These are phyloP conservation scores for Dysphania ambrosioides DNA, from an alignment of 148 eudicot species.

Conservation along the genomic window DNA sequence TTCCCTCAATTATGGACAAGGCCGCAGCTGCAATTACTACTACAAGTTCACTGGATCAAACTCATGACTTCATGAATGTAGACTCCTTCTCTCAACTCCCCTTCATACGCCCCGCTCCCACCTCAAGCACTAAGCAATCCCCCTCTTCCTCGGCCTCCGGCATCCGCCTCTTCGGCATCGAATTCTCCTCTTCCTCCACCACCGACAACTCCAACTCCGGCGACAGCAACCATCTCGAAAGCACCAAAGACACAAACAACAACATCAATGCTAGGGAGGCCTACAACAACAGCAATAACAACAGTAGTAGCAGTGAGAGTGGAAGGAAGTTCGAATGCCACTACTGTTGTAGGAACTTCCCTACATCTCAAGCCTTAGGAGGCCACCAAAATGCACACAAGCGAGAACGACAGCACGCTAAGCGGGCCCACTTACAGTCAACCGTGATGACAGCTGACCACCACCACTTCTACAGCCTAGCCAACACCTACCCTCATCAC, in stretches of 20 bases:
- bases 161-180: conserved; percentile 77
- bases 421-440: conserved; percentile 73
- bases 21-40: conserved; percentile 15
- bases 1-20: conserved; percentile 46
- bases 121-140: conserved; percentile 49
- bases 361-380: conserved; percentile 94
- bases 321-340: conserved; percentile 83
- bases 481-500: conserved; percentile 19
- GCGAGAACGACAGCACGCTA: conserved; percentile 84
- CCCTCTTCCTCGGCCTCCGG: conserved; percentile 20
- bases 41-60: conserved; percentile 33
- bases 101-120: conserved; percentile 60
- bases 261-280: conserved; percentile 12
- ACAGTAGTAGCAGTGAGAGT: conserved; percentile 25
- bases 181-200: conserved; percentile 36
- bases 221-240: conserved; percentile 13
- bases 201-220: conserved; percentile 17
- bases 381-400: conserved; percentile 99
- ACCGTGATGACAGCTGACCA: conserved; percentile 30
- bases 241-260: conserved; percentile 6
- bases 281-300: conserved; percentile 15
- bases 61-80: conserved; percentile 89
- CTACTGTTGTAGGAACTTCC: conserved; percentile 82
- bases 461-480: conserved; percentile 37
- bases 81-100: conserved; percentile 92